Evolutionary conservation across 495 filamentous ascomycete genomes (phyloP), one percentile per base, ranked within the genome.

Genomic region (Podospora sp.): DNA sequence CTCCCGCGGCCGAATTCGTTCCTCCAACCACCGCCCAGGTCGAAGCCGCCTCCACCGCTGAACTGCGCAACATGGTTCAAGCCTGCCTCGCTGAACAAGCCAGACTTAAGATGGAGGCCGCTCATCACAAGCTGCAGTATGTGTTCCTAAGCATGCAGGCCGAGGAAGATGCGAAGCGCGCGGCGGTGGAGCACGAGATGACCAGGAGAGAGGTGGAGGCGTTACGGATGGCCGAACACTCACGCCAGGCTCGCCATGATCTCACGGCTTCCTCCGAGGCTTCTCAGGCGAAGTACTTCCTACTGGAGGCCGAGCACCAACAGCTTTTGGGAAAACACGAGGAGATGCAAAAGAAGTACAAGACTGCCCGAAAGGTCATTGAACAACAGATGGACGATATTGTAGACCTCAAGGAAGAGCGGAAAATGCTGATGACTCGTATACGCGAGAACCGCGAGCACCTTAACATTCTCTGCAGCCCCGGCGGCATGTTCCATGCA

Each of bases 41-140:
- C 53, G 83, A 86, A 53, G 85, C 82, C 46, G 87, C 88, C 35
- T 81, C 83, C 6, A 78, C 84, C 26, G 80, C 83, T 0, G 85
- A 89, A 67, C 83, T 92, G 58, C 85, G 88, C 8, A 71, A 70
- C 60, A 82, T 85, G 80, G 69, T 86, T n/a, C 77, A 83, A 61
- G 77, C 78, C 3, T 80, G 80, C 29, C 70, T 85, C n/a, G 81
- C 84, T 5, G 85, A 88, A 62, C 82, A 89, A 58, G 80, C 82
- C 40, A 81, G 78, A 33, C 86, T 94, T 60, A 91, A 92, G 58
- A 91, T 92, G 83, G 90, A 91, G 55, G 89, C 91, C 0, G 89
- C 96, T 25, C 95, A 99, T 74, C 90, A 96, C 81, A 96, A 95
- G 73, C 80, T 99, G 57, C 94, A 97, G 75, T 92, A 95, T 73